Percentiles rank a stretch among this genome's conserved stretches.
phyloP scores from a whole-genome alignment of 306 rosid genomes.

The Dicorynia guianensis region DNA sequence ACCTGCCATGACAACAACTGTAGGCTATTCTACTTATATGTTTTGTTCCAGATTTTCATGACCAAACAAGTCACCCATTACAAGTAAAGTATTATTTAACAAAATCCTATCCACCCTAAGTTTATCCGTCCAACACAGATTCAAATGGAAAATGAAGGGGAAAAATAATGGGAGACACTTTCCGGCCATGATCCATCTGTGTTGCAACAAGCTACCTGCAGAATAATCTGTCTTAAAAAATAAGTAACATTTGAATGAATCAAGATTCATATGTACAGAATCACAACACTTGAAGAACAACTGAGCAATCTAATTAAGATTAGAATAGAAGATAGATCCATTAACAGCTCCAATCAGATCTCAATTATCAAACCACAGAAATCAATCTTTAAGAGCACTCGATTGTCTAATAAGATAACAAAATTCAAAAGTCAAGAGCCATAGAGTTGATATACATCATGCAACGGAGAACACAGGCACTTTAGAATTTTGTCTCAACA shows the following conservation, averaged over 20 bases:
- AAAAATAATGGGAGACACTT: constrained; percentile 46
- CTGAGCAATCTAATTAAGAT: constrained; percentile 20
- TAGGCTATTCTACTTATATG: constrained; percentile 39
- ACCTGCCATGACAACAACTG: constrained; percentile 51
- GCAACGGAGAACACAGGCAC: constrained; percentile 2
- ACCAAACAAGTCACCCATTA: constrained; percentile 44
- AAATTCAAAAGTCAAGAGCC: constrained; percentile 7
- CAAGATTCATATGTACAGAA: not conserved
- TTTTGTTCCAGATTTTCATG: constrained; percentile 43
- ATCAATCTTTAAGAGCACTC: constrained; percentile 11
- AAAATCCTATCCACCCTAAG: constrained; percentile 52
- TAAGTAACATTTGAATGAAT: constrained; percentile 31
- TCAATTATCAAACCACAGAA: constrained; percentile 13
- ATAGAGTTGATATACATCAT: not conserved
- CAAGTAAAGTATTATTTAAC: constrained; percentile 43
- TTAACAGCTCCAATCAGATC: not conserved
- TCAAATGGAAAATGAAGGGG: constrained; percentile 47
- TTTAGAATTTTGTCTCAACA: constrained; percentile 13
- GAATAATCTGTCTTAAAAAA: constrained; percentile 31
- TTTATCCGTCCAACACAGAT: constrained; percentile 51
- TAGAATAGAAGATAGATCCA: constrained; percentile 13
- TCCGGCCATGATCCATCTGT: constrained; percentile 52
- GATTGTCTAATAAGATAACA: not conserved
- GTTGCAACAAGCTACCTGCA: constrained; percentile 68
- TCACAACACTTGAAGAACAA: not conserved